Evolutionary conservation across 345 rosid genomes (phyloP), one percentile per base, ranked within the genome.

Genomic region (Streptanthus diversifolius): DNA sequence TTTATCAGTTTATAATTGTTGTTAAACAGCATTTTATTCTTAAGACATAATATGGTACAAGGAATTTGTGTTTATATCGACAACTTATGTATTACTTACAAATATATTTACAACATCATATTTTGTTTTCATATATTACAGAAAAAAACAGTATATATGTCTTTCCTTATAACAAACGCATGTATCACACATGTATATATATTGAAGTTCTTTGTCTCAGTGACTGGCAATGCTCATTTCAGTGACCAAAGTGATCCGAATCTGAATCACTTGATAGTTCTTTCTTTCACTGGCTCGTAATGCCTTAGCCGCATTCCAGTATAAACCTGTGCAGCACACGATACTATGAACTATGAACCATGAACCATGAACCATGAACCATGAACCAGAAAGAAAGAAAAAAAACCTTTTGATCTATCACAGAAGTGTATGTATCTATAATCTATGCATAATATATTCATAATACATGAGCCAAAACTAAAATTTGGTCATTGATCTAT

Each of bases 251-350:
- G 82, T 66, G 79, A 72, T 89, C 96, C 0, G 39, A 78, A 5
- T 49, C 54, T 29, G 11, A 11, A 49, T 58, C 66, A 4, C 55
- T 64, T 3, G 86, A 39, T 14, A 66, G 75, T 80, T 72, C 96
- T 79, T 66, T 89, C 95, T 69, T 53, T 75, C 5, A 79, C 81
- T 11, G 98, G 91, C 71, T 71, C 82, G 71, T 89, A 95, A 74
- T 82, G 97, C 68, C 96, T 81, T 75, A 95, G 74, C 99, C 96
- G 90, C 67, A 71, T 88, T 51, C 99, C 99, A 0, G 82, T 86
- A 52, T 89, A 95, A 19, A 86, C 96, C 99, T 93, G 80, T 8
- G 15, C 25, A 53, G 29, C 63, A 73, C 39, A 65, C 30, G 10
- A 63, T 7, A 27, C 70, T 29, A 53, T 51, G 5, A 60, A 21